Conservation (phyloP, 208 protist species). For the Trypanosoma theileri region DNA sequence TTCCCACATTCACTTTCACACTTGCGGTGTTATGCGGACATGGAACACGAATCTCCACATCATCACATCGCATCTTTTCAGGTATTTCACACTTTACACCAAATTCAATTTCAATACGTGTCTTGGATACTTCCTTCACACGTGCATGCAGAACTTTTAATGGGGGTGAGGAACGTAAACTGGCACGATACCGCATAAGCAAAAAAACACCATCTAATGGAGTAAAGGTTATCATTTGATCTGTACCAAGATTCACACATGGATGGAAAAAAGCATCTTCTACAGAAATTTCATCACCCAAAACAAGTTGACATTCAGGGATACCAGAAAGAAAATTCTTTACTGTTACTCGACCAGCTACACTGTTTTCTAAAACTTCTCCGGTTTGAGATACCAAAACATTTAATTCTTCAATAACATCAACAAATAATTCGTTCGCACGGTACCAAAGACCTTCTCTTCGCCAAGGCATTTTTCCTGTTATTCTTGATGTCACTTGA, state of each 20-base stretch:
- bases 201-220: slow-evolving; percentile 97
- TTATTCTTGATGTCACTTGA: slow-evolving; percentile 83
- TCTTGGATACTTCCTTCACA: slow-evolving; percentile 93
- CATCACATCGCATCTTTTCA: slow-evolving; percentile 29
- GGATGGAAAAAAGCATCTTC: slow-evolving; percentile 98
- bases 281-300: slow-evolving; percentile 89
- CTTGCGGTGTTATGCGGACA: slow-evolving; percentile 94
- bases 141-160: slow-evolving; percentile 89
- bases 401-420: slow-evolving; percentile 97
- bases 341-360: slow-evolving; percentile 93
- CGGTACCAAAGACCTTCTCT: slow-evolving; percentile 92
- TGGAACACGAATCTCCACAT: slow-evolving; percentile 86
- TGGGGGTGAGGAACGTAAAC: slow-evolving; percentile 92
- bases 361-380: slow-evolving; percentile 92
- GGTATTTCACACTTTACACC: slow-evolving; percentile 63
- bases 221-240: slow-evolving; percentile 85
- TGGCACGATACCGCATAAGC: slow-evolving; percentile 96
- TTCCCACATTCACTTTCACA: slow-evolving; percentile 64
- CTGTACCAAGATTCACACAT: slow-evolving; percentile 94
- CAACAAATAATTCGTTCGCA: slow-evolving; percentile 98
- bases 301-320: slow-evolving; percentile 97
- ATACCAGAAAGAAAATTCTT: slow-evolving; percentile 98
- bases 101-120: slow-evolving; percentile 88
- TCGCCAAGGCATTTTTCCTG: slow-evolving; percentile 93
- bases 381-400: slow-evolving; percentile 93